Base-by-base conservation (phyloP, 306 rosid genomes). In the Citrullus mucosospermus region DNA sequence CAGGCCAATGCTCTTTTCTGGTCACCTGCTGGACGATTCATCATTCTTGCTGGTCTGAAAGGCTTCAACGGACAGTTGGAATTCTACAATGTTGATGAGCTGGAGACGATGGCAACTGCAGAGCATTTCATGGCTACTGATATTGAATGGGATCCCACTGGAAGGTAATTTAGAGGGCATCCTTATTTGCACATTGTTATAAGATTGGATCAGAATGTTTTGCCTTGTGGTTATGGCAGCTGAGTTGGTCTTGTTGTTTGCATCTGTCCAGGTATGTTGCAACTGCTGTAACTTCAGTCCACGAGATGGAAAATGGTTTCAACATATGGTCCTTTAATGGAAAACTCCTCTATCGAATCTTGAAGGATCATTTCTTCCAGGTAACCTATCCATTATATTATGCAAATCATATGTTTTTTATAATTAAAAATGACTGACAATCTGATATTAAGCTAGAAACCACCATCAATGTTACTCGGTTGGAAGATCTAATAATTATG, bases 301-400 rank as follows among this genome's bases (percentile, higher is more conserved):
- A 90, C 72, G 98, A 93, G 87, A 93, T 93, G 98, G 98, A 93
- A 85, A 92, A 93, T 78, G 98, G 98, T 54, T 93, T 90, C 85
- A 90, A 89, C 82, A 85, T 93, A 48, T 93, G 98, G 98, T 90
- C 97, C 62, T 93, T 93, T 78, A 88, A 92, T 50, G 97, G 98
- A 66, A 92, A 92, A 83, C 92, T 90, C 54, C 96, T 93, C n/a
- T 92, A 93, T 80, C 85, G 97, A 75, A 86, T 85, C 34, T 69
- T 89, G 82, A 93, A 88, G 87, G 98, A 92, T 82, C 96, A 92
- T 82, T 93, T 92, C 88, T 89, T 87, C 36, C 97, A 93, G 97
- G 98, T 90, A 80, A 81, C 54, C 36, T 78, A 2, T 12, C 11
- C 2, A 39, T 20, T 6, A 6, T 16, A 62, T 13, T 32, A 0